Evolutionary conservation across 352 stramenopile species (phyloP), one percentile per base, ranked within the genome.

Genomic region (Globisporangium spinosum): DNA sequence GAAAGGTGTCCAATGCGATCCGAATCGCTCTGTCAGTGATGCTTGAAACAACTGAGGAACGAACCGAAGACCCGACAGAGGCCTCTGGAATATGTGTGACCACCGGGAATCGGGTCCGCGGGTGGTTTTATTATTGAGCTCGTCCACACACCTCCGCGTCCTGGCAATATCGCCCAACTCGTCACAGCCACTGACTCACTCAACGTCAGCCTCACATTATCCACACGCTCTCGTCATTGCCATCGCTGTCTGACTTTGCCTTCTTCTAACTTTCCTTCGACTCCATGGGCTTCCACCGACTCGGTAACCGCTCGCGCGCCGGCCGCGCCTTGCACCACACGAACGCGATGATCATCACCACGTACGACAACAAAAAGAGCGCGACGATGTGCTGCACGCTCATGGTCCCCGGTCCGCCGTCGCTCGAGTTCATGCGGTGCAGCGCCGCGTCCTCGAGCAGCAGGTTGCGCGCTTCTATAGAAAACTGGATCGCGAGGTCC

Each of bases 401-500:
- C 67, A 82, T 65, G 15, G 65, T 69, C 6, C 64, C 43, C 15
- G 76, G 78, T 6, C 73, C 75, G 20, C 74, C 70, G 62, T 85
- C 70, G 35, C 71, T 77, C 34, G 73, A 64, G 23, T 63, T 57
- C 29, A 71, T 51, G 10, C 59, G 64, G 32, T 73, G 70, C 27
- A 60, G 63, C 23, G 43, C 70, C 3, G 80, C 66, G 1, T 79
- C 71, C 8, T 77, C 75, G 32, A 91, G 73, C 38, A 92, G 62
- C 54, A 91, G 40, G 63, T 85, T 79, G 0, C 79, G 74, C 35
- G 83, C 87, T 62, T 93, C 85, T 8, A 91, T 76, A 2, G 85
- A 93, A 64, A 92, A 93, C 69, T 90, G 73, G 67, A 95, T 95
- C 51, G 87, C 87, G 45, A 91, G 62, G 38, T 89, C 77, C 57